Conservation (phyloP, 176 grass and related monocot genomes). For the Juncus inflexus region DNA sequence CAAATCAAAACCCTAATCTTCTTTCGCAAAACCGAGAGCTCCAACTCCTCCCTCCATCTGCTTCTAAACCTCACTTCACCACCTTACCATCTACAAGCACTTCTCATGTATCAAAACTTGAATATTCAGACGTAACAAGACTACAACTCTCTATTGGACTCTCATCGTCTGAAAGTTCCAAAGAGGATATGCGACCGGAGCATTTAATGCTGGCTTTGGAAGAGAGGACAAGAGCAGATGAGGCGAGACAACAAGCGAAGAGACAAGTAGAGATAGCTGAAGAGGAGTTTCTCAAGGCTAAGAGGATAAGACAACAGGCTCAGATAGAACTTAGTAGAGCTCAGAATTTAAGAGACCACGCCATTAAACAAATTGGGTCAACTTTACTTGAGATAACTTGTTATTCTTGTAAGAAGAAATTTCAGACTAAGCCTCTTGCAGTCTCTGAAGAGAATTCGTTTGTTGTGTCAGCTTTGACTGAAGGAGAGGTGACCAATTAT, state of each 20-base stretch:
- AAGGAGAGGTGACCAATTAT: constrained; percentile 26
- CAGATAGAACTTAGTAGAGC: constrained; percentile 65
- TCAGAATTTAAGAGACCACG: constrained; percentile 51
- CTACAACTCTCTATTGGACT: constrained; percentile 69
- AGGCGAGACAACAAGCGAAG: constrained; percentile 45
- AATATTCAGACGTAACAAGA: constrained; percentile 39
- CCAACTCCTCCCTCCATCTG: constrained; percentile 54
- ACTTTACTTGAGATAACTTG: constrained; percentile 63
- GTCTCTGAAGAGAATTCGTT: constrained; percentile 28
- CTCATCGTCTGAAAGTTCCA: background rate
- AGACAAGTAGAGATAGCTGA: constrained; percentile 55
- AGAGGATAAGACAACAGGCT: constrained; percentile 62
- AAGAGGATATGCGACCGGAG: background rate
- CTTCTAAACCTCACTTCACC: background rate
- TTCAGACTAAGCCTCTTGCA: constrained; percentile 29
- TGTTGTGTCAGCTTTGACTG: constrained; percentile 21
- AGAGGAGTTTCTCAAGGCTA: constrained; percentile 58
- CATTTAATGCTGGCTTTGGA: constrained; percentile 37
- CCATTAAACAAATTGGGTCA: constrained; percentile 42
- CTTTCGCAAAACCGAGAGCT: constrained; percentile 35
- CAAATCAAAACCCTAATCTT: constrained; percentile 2
- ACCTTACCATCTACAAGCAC: background rate
- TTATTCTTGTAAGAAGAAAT: constrained; percentile 60
- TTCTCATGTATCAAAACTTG: constrained; percentile 2
- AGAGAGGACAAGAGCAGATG: constrained; percentile 50